A percentile compares a stretch with the other conserved stretches of the same genome.
phyloP scores from a whole-genome alignment of 1,284 basidiomycete genomes.

The Puccinia novopanici region DNA sequence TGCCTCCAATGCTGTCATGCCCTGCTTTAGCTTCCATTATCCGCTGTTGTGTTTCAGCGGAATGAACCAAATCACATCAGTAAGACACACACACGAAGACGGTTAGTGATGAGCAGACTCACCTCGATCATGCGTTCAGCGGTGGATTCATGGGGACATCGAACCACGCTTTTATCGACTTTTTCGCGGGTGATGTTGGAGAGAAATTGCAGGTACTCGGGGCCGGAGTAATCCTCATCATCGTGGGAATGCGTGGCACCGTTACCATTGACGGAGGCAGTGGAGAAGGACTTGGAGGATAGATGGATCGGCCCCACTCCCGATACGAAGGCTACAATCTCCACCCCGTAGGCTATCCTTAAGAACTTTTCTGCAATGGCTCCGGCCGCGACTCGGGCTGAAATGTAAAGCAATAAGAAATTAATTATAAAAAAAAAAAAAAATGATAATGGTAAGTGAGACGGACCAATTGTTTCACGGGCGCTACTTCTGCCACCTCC shows the following conservation, averaged over 20 bases:
- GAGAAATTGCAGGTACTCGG: conserved; percentile 76
- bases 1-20: conserved; percentile 93
- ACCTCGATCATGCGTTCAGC: conserved; percentile 87
- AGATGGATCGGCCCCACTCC: conserved; percentile 91
- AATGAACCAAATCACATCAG: neutral
- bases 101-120: conserved; percentile 51
- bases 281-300: conserved; percentile 52
- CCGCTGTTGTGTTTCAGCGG: conserved; percentile 66
- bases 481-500: conserved; percentile 93
- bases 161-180: conserved; percentile 82
- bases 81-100: neutral
- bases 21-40: conserved; percentile 88
- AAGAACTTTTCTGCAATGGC: conserved; percentile 98
- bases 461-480: conserved; percentile 88
- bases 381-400: conserved; percentile 92
- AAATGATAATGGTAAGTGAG: neutral
- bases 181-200: conserved; percentile 77
- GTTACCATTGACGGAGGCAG: conserved; percentile 53
- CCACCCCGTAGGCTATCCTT: conserved; percentile 79
- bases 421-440: too few species aligned
- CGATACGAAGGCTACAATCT: conserved; percentile 95
- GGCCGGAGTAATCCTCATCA: conserved; percentile 66
- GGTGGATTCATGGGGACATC: conserved; percentile 87
- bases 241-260: conserved; percentile 56
- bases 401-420: neutral